Percentiles rank a stretch among this genome's conserved stretches.
These are phyloP conservation scores for Ceriops decandra DNA, from an alignment of 345 rosid species.

Conservation along the genomic window DNA sequence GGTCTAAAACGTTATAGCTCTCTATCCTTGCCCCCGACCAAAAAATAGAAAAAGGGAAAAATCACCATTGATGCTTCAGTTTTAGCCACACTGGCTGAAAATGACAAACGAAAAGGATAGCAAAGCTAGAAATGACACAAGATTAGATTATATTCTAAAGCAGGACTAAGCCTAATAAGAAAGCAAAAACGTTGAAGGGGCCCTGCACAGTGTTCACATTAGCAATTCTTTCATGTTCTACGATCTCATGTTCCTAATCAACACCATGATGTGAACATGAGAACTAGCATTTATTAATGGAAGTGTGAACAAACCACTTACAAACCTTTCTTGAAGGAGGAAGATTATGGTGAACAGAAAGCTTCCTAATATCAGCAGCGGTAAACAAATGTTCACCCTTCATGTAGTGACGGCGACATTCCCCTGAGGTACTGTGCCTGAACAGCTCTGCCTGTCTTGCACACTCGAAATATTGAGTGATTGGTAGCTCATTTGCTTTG, in stretches of 20 bases:
- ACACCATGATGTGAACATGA: too few relatives aligned
- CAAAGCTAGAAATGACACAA: too few relatives aligned
- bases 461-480: conserved; percentile 90
- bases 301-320: neutral
- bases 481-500: conserved; percentile 71
- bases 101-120: too few relatives aligned
- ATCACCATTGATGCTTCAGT: too few relatives aligned
- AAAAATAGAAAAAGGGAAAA: too few relatives aligned
- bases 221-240: neutral
- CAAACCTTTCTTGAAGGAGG: conserved; percentile 43
- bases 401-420: conserved; percentile 31
- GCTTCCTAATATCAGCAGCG: conserved; percentile 21
- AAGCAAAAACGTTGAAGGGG: too few relatives aligned
- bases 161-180: too few relatives aligned
- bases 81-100: too few relatives aligned
- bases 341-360: conserved; percentile 14
- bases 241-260: too few relatives aligned
- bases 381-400: conserved; percentile 26
- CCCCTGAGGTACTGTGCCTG: conserved; percentile 62
- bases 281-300: neutral
- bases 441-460: conserved; percentile 87
- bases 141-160: too few relatives aligned
- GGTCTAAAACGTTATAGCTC: too few relatives aligned
- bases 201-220: neutral
- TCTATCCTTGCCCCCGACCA: too few relatives aligned